Conservation (phyloP, 164 flowering plant species). For the Vitis rupestris region DNA sequence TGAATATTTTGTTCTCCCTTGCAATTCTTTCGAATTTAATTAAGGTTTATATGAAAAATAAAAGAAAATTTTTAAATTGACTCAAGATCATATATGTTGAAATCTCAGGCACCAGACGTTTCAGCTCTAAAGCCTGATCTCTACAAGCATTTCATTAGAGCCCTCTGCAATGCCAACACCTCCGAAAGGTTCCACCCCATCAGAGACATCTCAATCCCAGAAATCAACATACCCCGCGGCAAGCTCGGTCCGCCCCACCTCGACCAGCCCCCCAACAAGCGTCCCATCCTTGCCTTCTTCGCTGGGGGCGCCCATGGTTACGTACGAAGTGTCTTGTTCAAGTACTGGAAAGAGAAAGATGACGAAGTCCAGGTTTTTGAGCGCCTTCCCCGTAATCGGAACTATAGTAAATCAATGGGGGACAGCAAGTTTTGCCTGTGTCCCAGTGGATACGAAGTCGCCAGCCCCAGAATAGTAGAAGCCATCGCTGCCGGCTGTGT, state of each 20-base stretch:
- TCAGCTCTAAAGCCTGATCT: conserved; percentile 28
- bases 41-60: too few relatives aligned
- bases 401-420: conserved; percentile 31
- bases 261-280: conserved; percentile 13
- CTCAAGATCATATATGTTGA: too few relatives aligned
- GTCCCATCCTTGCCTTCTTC: conserved; percentile 48
- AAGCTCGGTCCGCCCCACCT: conserved; percentile 14
- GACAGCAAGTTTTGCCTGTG: conserved; percentile 47
- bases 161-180: conserved; percentile 39
- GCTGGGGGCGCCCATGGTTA: conserved; percentile 46
- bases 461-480: conserved; percentile 48
- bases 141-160: conserved; percentile 37
- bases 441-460: conserved; percentile 64
- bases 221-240: conserved; percentile 26
- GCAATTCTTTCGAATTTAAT: too few relatives aligned
- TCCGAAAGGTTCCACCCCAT: conserved; percentile 37
- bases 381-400: conserved; percentile 20
- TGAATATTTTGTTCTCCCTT: too few relatives aligned
- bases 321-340: conserved; percentile 26
- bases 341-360: conserved; percentile 40
- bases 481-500: conserved; percentile 39
- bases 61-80: too few relatives aligned
- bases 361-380: conserved; percentile 31
- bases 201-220: conserved; percentile 43
- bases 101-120: conserved; percentile 32